These are phyloP conservation scores for Capsicum rhomboideum DNA, from an alignment of 257 asterid genomes.

Conservation along the genomic window DNA sequence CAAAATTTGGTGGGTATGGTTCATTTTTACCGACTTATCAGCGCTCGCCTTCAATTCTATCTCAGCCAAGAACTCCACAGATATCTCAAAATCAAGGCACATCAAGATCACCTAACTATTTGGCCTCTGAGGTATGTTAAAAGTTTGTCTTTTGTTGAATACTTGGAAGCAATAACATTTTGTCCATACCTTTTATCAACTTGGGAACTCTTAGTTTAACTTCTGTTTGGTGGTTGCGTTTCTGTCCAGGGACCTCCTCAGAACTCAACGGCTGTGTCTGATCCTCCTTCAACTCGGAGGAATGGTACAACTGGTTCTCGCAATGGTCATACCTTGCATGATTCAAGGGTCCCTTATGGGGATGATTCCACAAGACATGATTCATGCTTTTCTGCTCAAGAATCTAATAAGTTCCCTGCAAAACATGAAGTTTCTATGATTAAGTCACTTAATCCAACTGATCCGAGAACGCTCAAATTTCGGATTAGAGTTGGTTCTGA, in stretches of 20 bases:
- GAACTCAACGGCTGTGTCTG: conserved; percentile 20
- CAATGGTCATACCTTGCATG: conserved; percentile 16
- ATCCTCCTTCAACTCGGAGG: conserved; percentile 32
- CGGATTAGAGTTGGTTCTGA: conserved; percentile 74
- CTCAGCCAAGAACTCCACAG: conserved; percentile 55
- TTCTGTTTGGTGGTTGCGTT: conserved; percentile 24
- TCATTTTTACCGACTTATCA: conserved; percentile 71
- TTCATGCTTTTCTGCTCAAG: conserved; percentile 26
- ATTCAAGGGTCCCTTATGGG: conserved; percentile 23
- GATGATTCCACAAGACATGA: conserved; percentile 34
- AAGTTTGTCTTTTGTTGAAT: conserved; percentile 11
- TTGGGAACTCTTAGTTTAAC: conserved; percentile 12
- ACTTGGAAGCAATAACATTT: background rate
- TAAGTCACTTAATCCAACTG: conserved; percentile 30
- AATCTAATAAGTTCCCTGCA: conserved; percentile 28
- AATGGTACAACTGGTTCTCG: conserved; percentile 24
- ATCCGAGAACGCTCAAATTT: conserved; percentile 50
- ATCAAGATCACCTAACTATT: conserved; percentile 35
- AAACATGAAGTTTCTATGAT: conserved; percentile 32
- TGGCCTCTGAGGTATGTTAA: conserved; percentile 41
- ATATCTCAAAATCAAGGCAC: conserved; percentile 40
- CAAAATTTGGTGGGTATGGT: conserved; percentile 91
- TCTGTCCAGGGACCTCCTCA: conserved; percentile 43
- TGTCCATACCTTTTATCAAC: conserved; percentile 5
- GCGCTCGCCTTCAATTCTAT: conserved; percentile 62